These are phyloP conservation scores for Xerocomellus chrysenteron DNA, from an alignment of 768 basidiomycete genomes.

Conservation along the genomic window DNA sequence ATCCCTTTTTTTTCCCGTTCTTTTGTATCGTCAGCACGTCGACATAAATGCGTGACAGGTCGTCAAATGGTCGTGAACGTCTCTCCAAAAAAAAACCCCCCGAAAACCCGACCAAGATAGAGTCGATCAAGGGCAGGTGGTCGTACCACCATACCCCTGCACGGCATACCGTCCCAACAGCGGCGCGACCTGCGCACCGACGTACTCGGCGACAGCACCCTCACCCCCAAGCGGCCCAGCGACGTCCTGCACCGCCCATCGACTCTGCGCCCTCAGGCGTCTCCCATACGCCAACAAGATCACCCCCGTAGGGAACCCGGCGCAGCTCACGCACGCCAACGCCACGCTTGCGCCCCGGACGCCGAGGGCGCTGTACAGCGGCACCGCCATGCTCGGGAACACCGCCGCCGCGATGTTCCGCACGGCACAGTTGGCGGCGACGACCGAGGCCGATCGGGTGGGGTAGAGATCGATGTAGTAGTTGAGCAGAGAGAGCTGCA, in stretches of 20 bases:
- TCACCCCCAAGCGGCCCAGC: neutral
- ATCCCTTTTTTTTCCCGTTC: no score
- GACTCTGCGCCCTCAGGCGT: constrained; percentile 19
- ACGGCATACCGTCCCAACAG: constrained; percentile 11
- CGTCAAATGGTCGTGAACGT: neutral
- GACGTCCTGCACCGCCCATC: constrained; percentile 26
- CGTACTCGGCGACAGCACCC: neutral
- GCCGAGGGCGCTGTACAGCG: constrained; percentile 22
- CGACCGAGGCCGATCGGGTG: constrained; percentile 29
- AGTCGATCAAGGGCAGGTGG: neutral
- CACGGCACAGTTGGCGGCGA: constrained; percentile 28
- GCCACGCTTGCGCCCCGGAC: constrained; percentile 15
- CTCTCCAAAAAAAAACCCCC: neutral
- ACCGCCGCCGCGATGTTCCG: constrained; percentile 21
- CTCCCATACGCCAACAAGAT: constrained; percentile 23
- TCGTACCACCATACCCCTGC: constrained; percentile 19
- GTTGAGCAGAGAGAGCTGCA: constrained; percentile 28
- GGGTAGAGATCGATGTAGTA: constrained; percentile 33
- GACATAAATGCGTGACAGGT: neutral
- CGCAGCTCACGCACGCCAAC: constrained; percentile 24
- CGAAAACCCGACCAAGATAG: neutral
- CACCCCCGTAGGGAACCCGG: constrained; percentile 22
- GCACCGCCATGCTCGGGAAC: constrained; percentile 26
- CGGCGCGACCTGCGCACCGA: constrained; percentile 7
- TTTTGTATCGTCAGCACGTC: neutral